phyloP scores from a whole-genome alignment of 2,329 filamentous ascomycete species.

The Aureobasidium sp. region DNA sequence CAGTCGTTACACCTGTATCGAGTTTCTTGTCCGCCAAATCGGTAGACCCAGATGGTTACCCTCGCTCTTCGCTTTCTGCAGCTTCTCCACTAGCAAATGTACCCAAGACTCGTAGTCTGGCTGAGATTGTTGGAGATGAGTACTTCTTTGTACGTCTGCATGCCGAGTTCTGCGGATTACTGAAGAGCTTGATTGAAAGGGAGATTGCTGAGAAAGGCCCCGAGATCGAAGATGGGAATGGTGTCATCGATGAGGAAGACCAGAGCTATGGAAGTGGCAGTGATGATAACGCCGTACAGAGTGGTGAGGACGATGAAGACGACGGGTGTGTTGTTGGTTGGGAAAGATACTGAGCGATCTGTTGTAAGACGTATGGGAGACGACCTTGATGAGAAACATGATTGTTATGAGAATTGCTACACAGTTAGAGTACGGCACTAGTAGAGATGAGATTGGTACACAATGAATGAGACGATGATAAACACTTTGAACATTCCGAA shows the following conservation, averaged over 20 bases:
- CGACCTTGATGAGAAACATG: neutral
- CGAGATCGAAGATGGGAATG: neutral
- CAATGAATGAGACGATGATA: too few relatives aligned
- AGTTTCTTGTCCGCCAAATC: constrained; percentile 11
- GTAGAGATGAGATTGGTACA: neutral
- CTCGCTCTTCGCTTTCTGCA: constrained; percentile 4
- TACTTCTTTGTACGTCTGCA: constrained; percentile 12
- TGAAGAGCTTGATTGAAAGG: constrained; percentile 6
- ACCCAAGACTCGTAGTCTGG: constrained; percentile 6
- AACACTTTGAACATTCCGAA: too few relatives aligned
- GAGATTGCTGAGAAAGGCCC: neutral
- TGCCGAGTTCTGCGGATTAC: constrained; percentile 8
- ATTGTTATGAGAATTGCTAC: neutral
- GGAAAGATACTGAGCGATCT: neutral
- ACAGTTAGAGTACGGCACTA: neutral
- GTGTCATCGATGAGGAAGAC: neutral
- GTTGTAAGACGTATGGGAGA: neutral
- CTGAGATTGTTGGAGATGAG: neutral
- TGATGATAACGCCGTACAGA: constrained; percentile 1
- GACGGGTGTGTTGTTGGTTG: neutral
- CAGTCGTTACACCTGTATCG: constrained; percentile 8
- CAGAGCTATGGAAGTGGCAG: neutral
- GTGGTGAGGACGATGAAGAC: constrained; percentile 6
- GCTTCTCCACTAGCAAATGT: constrained; percentile 6
- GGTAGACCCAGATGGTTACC: constrained; percentile 12